Percentiles rank a stretch among this genome's conserved stretches.
Evolutionary conservation across 2,329 filamentous ascomycete genomes (phyloP).

Genomic region (Penicillium sp.): DNA sequence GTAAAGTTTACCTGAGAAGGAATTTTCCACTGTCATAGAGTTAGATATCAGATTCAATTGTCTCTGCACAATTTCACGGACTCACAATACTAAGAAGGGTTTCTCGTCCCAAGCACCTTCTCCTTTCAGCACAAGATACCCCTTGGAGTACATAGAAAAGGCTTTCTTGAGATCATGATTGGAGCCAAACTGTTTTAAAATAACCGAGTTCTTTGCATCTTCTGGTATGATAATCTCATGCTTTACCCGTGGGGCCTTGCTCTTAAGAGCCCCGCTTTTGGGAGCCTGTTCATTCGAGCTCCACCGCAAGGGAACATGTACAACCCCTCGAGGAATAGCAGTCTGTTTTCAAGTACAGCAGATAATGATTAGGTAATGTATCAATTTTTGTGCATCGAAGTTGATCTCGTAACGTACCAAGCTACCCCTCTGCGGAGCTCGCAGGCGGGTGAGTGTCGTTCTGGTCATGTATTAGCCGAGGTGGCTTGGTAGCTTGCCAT

Average conservation of each 20-base stretch:
- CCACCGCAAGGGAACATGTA: background rate
- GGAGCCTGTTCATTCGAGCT: background rate
- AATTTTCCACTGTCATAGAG: conserved; percentile 11
- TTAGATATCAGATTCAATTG: background rate
- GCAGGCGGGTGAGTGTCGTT: conserved; percentile 1
- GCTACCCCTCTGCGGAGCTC: background rate
- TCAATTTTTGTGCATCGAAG: background rate
- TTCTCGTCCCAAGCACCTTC: background rate
- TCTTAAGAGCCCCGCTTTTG: background rate
- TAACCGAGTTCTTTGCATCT: background rate
- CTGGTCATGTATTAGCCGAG: conserved; percentile 5
- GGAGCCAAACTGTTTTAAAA: background rate
- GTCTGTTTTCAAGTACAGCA: background rate
- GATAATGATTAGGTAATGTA: background rate
- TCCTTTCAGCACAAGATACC: background rate
- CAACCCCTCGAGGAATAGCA: background rate
- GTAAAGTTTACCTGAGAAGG: conserved; percentile 18
- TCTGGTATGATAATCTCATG: background rate
- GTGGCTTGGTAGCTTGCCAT: background rate
- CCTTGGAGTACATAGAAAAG: background rate
- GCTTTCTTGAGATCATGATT: background rate
- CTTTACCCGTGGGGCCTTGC: background rate
- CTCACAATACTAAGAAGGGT: background rate
- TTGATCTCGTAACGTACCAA: conserved; percentile 3
- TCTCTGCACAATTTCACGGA: background rate